Evolutionary conservation across 352 stramenopile genomes (phyloP), one percentile per base, ranked within the genome.

Genomic region (Phytopythium mirpurense): DNA sequence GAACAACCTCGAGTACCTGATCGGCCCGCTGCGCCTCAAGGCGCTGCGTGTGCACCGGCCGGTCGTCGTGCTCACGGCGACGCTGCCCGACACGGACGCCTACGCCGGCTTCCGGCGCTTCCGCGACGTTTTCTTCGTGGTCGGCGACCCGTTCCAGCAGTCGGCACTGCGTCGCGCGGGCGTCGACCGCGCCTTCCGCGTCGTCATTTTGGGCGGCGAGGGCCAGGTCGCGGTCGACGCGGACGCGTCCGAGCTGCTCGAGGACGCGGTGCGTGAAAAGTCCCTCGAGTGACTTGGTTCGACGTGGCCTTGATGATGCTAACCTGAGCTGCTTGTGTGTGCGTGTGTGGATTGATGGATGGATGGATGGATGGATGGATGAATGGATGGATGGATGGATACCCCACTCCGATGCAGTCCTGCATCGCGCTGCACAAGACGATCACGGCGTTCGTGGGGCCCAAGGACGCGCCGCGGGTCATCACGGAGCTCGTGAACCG

Each of bases 401-500:
- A n/a, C n/a, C n/a, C n/a, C n/a, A 5, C 29, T 10, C 21, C 23
- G 5, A n/a, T 0, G 11, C 54, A 48, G 21, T 60, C 59, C 10
- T 57, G 10, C 53, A 72, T 94, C 32, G 81, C 83, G n/a, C 70
- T 91, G 29, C 82, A 94, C 68, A 92, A 88, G 63, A 88, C 81
- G 31, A 88, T 94, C 29, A 59, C 74, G 9, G 79, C 75, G 23
- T 70, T 87, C 12, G 67, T 94, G 23, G 81, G 81, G 3, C 76
- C 77, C 3, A 59, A 57, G 21, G 71, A 77, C 19, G 78, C 79
- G 16, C 78, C 81, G 8, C 63, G 77, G 9, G 66, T 94, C 49
- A 86, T 94, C 51, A 89, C 78, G 2, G 81, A 94, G 57, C 74
- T 94, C 15, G 70, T 78, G 23, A 94, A 91, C 57, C 70, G 83